Evolutionary conservation across 2,329 filamentous ascomycete species (phyloP).

Genomic region (Botrytis elliptica): DNA sequence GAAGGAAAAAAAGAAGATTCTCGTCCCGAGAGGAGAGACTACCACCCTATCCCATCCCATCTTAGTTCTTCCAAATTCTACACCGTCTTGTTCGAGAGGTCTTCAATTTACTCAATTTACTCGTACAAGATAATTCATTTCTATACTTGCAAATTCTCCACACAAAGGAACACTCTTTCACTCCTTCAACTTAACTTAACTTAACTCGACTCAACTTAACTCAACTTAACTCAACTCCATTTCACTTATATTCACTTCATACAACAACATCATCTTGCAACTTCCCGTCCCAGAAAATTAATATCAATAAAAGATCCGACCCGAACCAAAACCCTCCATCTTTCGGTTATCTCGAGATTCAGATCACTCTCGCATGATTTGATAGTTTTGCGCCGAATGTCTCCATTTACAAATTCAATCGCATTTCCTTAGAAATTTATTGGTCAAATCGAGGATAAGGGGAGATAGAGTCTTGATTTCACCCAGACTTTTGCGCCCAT

Average conservation of each 20-base stretch:
- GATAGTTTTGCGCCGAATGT: slow-evolving; percentile 15
- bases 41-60: slow-evolving; percentile 9
- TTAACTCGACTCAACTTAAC: no score
- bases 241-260: slow-evolving; percentile 6
- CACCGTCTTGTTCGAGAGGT: neutral
- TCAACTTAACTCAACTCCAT: neutral
- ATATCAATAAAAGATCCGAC: neutral
- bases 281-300: neutral
- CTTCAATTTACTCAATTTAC: neutral
- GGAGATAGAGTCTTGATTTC: neutral
- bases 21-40: neutral
- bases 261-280: neutral
- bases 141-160: neutral
- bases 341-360: neutral
- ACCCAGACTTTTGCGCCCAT: slow-evolving; percentile 50
- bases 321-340: neutral
- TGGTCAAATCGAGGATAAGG: neutral
- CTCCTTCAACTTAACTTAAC: neutral
- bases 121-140: neutral
- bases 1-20: neutral
- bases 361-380: slow-evolving; percentile 4
- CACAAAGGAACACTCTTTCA: neutral
- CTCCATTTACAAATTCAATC: slow-evolving; percentile 12
- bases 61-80: slow-evolving; percentile 1
- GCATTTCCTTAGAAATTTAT: neutral